A percentile compares a stretch with the other conserved stretches of the same genome.
These are phyloP conservation scores for Stentor coeruleus DNA, from an alignment of 73 alveolate species.

Conservation along the genomic window DNA sequence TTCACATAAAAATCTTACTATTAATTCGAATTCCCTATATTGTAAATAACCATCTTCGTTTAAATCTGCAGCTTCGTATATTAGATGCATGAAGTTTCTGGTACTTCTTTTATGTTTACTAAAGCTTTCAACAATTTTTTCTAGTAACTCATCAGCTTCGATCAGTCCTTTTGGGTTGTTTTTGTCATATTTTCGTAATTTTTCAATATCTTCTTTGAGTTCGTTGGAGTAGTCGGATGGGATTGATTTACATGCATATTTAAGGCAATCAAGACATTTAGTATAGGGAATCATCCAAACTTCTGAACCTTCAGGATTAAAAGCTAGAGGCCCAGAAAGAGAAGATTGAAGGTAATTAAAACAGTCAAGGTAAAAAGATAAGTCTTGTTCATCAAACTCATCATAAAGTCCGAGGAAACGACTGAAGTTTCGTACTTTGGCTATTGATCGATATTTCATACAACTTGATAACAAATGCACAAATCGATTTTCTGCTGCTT, in stretches of 20 bases:
- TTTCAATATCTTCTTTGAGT: background rate
- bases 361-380: background rate
- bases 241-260: background rate
- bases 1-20: background rate
- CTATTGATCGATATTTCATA: conserved; percentile 3
- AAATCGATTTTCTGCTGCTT: conserved; percentile 24
- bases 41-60: conserved; percentile 11
- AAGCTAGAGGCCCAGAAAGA: background rate
- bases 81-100: background rate
- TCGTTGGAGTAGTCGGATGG: background rate
- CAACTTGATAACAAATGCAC: conserved; percentile 14
- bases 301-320: background rate
- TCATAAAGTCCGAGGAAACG: conserved; percentile 2
- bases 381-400: background rate
- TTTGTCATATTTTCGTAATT: background rate
- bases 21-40: background rate
- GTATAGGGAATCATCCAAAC: background rate
- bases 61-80: conserved; percentile 21
- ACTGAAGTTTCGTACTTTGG: background rate
- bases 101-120: background rate
- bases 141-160: conserved; percentile 4
- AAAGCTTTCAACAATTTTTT: background rate
- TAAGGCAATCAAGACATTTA: background rate
- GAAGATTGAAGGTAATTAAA: background rate
- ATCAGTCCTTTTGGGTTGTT: background rate